Conservation (phyloP, 352 stramenopile species). For the Pythium monospermum region DNA sequence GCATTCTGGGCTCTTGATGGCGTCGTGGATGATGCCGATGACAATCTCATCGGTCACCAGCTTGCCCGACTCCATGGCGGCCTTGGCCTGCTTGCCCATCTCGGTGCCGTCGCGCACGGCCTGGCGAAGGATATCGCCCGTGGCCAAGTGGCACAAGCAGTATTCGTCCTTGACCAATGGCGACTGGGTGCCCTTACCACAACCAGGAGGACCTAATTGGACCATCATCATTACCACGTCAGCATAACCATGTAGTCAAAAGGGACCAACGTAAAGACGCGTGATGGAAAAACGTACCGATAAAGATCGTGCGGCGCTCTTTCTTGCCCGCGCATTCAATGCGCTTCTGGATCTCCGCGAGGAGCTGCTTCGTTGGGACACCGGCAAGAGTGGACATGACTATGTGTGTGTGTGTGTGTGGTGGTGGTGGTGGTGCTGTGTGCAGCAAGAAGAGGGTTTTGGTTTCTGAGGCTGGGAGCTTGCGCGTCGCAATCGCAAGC, state of each 20-base stretch:
- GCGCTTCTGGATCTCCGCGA: slow-evolving; percentile 90
- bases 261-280: not conserved
- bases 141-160: slow-evolving; percentile 97
- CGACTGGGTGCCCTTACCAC: slow-evolving; percentile 99
- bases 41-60: slow-evolving; percentile 98
- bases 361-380: slow-evolving; percentile 77
- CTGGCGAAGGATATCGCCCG: slow-evolving; percentile 98
- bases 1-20: slow-evolving; percentile 96
- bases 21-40: slow-evolving; percentile 99
- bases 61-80: slow-evolving; percentile 96
- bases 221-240: slow-evolving; percentile 7
- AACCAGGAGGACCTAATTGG: slow-evolving; percentile 91
- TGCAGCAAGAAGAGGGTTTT: slow-evolving; percentile 5
- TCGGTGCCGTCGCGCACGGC: slow-evolving; percentile 95
- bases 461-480: slow-evolving; percentile 16
- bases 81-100: slow-evolving; percentile 97
- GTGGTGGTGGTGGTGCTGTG: not conserved
- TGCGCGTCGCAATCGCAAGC: no score
- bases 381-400: slow-evolving; percentile 60
- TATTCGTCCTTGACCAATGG: slow-evolving; percentile 98
- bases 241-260: slow-evolving; percentile 12
- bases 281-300: slow-evolving; percentile 51
- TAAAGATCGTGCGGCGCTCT: slow-evolving; percentile 93
- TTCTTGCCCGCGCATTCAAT: slow-evolving; percentile 91
- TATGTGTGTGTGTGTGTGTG: not conserved